Conservation (phyloP, 768 basidiomycete genomes). For the Rhizopogon vesiculosus region DNA sequence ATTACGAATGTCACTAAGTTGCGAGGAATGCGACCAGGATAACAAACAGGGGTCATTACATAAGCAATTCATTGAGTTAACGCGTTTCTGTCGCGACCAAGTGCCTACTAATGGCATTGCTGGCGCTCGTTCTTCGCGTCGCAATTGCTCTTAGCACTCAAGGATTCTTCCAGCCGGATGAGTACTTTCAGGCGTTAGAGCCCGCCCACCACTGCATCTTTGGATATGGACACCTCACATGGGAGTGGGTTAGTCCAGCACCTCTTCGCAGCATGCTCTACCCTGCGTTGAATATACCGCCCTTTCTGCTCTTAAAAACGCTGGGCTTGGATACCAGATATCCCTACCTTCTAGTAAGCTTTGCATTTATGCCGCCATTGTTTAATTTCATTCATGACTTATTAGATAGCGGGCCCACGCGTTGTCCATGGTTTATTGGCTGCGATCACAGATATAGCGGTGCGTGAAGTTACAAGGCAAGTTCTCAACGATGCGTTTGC, state of each 20-base stretch:
- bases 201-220: constrained; percentile 87
- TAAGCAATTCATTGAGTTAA: background rate
- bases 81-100: background rate
- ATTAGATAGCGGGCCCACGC: constrained; percentile 72
- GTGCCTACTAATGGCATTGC: background rate
- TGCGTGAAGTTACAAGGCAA: constrained; percentile 54
- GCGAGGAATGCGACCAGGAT: no score
- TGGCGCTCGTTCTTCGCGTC: constrained; percentile 37
- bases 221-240: constrained; percentile 88
- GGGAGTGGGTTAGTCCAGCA: constrained; percentile 81
- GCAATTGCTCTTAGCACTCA: constrained; percentile 62
- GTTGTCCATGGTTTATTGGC: constrained; percentile 74
- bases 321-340: constrained; percentile 44
- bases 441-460: constrained; percentile 73
- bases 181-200: constrained; percentile 93
- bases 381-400: constrained; percentile 1
- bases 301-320: constrained; percentile 67
- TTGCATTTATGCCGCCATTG: background rate
- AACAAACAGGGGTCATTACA: background rate
- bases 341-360: constrained; percentile 58
- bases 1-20: no score
- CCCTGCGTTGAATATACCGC: constrained; percentile 73
- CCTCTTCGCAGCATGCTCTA: constrained; percentile 82
- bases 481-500: constrained; percentile 56
- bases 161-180: constrained; percentile 96